Evolutionary conservation across 768 basidiomycete genomes (phyloP).

Genomic region (Boletus reticulatus): DNA sequence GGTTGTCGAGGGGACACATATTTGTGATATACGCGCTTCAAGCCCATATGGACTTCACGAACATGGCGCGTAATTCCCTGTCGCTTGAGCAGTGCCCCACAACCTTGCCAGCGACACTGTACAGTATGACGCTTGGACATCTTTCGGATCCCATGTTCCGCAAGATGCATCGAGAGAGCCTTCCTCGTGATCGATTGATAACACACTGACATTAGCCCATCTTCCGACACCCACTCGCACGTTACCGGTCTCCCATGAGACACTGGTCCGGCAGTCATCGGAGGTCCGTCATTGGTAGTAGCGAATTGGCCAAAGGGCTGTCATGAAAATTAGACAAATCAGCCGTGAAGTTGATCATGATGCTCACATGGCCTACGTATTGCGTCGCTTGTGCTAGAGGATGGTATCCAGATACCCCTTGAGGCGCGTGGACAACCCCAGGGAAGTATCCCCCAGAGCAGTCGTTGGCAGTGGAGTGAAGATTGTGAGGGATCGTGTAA

Average conservation of each 20-base stretch:
- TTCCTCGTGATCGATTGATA: not conserved
- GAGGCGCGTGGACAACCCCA: not conserved
- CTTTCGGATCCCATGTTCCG: conserved; percentile 3
- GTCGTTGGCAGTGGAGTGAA: not conserved
- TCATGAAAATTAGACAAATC: not conserved
- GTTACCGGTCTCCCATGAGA: not conserved
- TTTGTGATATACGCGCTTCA: conserved; percentile 4
- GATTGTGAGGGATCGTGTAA: not conserved
- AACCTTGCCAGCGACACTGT: conserved; percentile 11
- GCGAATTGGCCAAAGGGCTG: not conserved
- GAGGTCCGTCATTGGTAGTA: not conserved
- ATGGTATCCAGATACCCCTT: not conserved
- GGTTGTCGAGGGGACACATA: not conserved
- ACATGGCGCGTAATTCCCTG: conserved; percentile 7
- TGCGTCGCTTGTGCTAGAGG: not conserved
- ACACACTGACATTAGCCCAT: not conserved
- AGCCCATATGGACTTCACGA: conserved; percentile 15
- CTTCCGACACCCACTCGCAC: conserved; percentile 1
- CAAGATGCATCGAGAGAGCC: conserved; percentile 9
- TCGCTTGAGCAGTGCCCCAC: not conserved
- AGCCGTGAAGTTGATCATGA: not conserved
- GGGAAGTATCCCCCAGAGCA: not conserved
- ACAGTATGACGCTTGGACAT: not conserved
- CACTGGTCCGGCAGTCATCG: not conserved
- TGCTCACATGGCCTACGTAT: conserved; percentile 4